phyloP scores from a whole-genome alignment of 345 rosid genomes.

The Rhodamnia argentea region DNA sequence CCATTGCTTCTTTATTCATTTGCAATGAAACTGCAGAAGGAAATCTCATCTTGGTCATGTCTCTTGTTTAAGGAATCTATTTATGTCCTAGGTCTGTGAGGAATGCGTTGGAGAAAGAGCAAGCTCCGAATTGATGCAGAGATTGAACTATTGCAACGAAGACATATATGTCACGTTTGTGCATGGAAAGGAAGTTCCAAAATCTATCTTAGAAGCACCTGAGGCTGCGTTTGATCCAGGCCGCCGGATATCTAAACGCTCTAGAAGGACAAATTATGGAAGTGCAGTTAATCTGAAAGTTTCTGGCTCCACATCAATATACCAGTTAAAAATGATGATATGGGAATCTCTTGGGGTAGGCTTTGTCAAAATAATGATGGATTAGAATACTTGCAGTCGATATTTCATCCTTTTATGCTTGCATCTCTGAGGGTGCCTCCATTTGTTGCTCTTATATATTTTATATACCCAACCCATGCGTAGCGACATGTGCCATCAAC shows the following conservation, averaged over 20 bases:
- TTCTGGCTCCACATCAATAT: conserved; percentile 78
- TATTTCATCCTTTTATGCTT: not conserved
- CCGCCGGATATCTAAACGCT: conserved; percentile 76
- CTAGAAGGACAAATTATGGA: conserved; percentile 71
- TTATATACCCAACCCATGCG: not conserved
- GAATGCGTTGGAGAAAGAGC: conserved; percentile 94
- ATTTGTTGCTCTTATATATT: not conserved
- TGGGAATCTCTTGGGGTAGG: conserved; percentile 99
- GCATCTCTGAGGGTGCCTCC: not conserved
- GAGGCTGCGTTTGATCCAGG: conserved; percentile 58
- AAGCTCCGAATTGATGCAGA: conserved; percentile 80
- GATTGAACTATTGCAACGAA: conserved; percentile 67
- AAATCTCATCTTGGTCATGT: not conserved
- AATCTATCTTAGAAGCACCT: conserved; percentile 72
- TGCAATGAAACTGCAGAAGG: not conserved
- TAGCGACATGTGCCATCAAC: not conserved
- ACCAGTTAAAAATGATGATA: conserved; percentile 97
- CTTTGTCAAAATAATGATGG: not conserved
- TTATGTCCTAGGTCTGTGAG: conserved; percentile 51
- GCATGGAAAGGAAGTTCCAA: conserved; percentile 93
- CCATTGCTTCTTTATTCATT: not conserved
- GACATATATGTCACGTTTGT: conserved; percentile 69
- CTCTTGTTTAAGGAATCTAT: not conserved
- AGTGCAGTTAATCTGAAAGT: conserved; percentile 67
- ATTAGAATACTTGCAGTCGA: not conserved